A percentile compares a stretch with the other conserved stretches of the same genome.
Evolutionary conservation across 1,284 basidiomycete genomes (phyloP).

Genomic region (Porogramme epimiltina): DNA sequence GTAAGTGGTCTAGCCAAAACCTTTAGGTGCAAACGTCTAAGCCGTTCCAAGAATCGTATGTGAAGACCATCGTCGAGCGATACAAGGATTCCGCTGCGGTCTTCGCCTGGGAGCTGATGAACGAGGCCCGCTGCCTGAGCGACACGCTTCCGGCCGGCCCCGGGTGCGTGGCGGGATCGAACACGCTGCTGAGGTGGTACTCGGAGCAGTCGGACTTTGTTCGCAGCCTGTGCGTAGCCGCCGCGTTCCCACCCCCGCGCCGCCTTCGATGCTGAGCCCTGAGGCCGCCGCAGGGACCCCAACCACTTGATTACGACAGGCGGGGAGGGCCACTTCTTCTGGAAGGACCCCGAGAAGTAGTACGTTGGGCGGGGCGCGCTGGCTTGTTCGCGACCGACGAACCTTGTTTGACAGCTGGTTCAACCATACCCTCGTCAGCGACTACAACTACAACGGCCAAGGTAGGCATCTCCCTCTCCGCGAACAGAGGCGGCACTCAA

Average conservation of each 20-base stretch:
- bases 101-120: conserved; percentile 63
- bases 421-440: conserved; percentile 44
- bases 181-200: conserved; percentile 53
- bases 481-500: not conserved
- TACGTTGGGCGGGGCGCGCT: conserved; percentile 5
- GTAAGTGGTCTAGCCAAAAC: conserved; percentile 38
- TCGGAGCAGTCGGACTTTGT: conserved; percentile 51
- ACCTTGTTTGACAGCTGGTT: conserved; percentile 34
- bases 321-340: conserved; percentile 60
- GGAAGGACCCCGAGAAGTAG: conserved; percentile 42
- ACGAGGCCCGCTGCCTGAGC: conserved; percentile 58
- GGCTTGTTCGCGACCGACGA: not conserved
- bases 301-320: conserved; percentile 59
- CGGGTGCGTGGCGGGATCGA: conserved; percentile 47
- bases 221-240: conserved; percentile 51
- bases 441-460: conserved; percentile 61
- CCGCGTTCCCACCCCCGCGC: not conserved
- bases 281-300: conserved; percentile 42
- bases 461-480: conserved; percentile 30
- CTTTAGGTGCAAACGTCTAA: not conserved
- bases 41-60: conserved; percentile 48
- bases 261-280: not conserved
- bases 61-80: conserved; percentile 52
- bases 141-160: conserved; percentile 44
- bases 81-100: conserved; percentile 55